Percentiles rank a stretch among this genome's conserved stretches.
phyloP scores from a whole-genome alignment of 2,329 filamentous ascomycete species.

The Dendrostoma leiphaemia region DNA sequence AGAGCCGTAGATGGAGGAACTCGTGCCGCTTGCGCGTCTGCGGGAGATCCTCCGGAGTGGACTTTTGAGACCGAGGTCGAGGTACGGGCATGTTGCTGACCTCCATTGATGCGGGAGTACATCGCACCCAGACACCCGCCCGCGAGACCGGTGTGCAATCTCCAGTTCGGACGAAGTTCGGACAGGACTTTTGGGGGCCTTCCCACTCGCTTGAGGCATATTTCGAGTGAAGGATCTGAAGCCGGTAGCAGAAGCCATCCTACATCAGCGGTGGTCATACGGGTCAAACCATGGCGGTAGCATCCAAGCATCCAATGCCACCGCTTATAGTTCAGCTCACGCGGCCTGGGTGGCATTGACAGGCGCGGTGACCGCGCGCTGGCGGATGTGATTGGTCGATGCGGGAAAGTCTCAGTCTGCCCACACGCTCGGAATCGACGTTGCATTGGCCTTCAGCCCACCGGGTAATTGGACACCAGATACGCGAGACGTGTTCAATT shows the following conservation, averaged over 20 bases:
- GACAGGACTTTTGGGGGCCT: too few relatives aligned
- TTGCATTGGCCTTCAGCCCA: constrained; percentile 2
- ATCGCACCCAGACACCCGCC: too few relatives aligned
- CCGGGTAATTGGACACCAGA: neutral
- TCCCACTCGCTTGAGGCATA: too few relatives aligned
- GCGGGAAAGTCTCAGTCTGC: constrained; percentile 1
- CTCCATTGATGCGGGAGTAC: too few relatives aligned
- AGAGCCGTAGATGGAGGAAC: neutral
- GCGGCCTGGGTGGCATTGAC: neutral
- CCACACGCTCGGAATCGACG: constrained; percentile 4
- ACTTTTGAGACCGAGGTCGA: too few relatives aligned
- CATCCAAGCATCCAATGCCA: neutral
- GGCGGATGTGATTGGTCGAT: constrained; percentile 1
- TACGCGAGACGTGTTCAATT: neutral
- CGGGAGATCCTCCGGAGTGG: too few relatives aligned
- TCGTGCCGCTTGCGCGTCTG: neutral
- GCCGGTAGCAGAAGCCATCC: too few relatives aligned
- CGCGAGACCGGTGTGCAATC: too few relatives aligned
- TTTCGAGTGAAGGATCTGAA: too few relatives aligned
- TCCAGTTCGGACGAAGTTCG: too few relatives aligned
- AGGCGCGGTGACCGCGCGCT: neutral
- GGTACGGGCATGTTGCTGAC: too few relatives aligned
- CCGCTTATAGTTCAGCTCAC: neutral
- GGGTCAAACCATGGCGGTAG: neutral
- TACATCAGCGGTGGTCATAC: neutral